phyloP scores from a whole-genome alignment of 768 basidiomycete species.

The Cantharellus cinnabarinus region DNA sequence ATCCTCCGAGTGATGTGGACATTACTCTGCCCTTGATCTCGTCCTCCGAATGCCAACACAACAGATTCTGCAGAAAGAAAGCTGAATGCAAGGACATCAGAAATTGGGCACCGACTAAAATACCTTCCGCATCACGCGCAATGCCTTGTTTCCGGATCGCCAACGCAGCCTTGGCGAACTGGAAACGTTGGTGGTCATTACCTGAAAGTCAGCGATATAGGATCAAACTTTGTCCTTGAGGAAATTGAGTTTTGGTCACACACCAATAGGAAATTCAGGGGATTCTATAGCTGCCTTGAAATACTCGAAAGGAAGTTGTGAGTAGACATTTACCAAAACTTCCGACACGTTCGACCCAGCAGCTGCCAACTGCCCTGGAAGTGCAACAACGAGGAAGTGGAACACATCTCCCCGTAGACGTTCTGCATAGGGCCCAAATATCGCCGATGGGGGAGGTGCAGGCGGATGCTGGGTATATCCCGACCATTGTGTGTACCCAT shows the following conservation, averaged over 20 bases:
- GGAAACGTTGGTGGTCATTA: conserved; percentile 71
- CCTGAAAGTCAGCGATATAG: conserved; percentile 22
- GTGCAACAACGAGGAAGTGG: conserved; percentile 52
- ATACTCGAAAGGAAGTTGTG: conserved; percentile 67
- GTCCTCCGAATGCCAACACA: conserved; percentile 67
- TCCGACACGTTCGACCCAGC: conserved; percentile 17
- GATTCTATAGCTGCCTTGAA: conserved; percentile 71
- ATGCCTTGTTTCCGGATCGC: conserved; percentile 63
- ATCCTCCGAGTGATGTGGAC: conserved; percentile 72
- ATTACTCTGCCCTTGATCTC: conserved; percentile 38
- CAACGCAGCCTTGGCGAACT: conserved; percentile 80
- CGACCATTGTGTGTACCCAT: conserved; percentile 22
- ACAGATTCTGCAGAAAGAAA: conserved; percentile 42
- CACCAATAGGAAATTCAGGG: conserved; percentile 61
- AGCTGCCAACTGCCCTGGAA: conserved; percentile 32
- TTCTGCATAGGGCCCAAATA: conserved; percentile 63
- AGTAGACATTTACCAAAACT: conserved; percentile 50
- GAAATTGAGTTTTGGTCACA: conserved; percentile 9
- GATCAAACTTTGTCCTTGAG: neutral
- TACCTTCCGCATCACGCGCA: conserved; percentile 39
- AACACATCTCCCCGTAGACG: conserved; percentile 57
- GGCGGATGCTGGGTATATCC: conserved; percentile 22
- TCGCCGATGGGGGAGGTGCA: conserved; percentile 14
- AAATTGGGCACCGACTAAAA: neutral
- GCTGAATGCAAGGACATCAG: neutral